Percentiles rank a stretch among this genome's conserved stretches.
phyloP scores from a whole-genome alignment of 2,329 filamentous ascomycete species.

The Neodidymelliopsis sp. region DNA sequence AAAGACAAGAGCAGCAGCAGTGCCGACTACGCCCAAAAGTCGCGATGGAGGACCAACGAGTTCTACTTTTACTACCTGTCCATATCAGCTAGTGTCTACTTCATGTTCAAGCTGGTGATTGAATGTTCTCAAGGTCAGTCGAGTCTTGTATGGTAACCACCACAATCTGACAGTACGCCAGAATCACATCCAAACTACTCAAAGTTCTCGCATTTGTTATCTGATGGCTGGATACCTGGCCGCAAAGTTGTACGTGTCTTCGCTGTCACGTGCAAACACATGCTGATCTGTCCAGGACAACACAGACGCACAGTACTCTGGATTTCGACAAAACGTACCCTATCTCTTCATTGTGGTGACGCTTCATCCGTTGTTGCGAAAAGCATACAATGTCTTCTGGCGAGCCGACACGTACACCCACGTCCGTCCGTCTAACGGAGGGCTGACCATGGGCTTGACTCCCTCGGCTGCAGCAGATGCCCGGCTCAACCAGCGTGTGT shows the following conservation, averaged over 20 bases:
- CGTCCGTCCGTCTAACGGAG: constrained; percentile 47
- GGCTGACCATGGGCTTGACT: constrained; percentile 52
- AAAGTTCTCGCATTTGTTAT: constrained; percentile 74
- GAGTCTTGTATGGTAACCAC: neutral
- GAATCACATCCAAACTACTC: constrained; percentile 82
- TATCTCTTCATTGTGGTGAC: constrained; percentile 77
- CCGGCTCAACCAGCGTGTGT: constrained; percentile 69
- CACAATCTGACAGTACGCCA: constrained; percentile 47
- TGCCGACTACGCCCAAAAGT: constrained; percentile 61
- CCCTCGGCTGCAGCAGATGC: constrained; percentile 61
- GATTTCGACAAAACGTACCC: constrained; percentile 85
- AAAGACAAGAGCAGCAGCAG: constrained; percentile 28
- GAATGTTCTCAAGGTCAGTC: constrained; percentile 79
- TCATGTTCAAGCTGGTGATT: constrained; percentile 91
- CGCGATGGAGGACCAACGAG: constrained; percentile 86
- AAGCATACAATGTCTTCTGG: constrained; percentile 68
- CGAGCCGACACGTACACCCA: constrained; percentile 55
- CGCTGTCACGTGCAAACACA: neutral
- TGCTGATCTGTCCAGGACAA: constrained; percentile 68
- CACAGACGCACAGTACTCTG: constrained; percentile 85
- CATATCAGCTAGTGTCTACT: constrained; percentile 71
- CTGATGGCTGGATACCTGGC: constrained; percentile 88
- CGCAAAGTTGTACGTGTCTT: constrained; percentile 75
- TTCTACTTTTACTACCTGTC: constrained; percentile 82
- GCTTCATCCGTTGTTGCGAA: constrained; percentile 80